phyloP scores from a whole-genome alignment of 805 yeast genomes.

The Kuraishia capsulata region DNA sequence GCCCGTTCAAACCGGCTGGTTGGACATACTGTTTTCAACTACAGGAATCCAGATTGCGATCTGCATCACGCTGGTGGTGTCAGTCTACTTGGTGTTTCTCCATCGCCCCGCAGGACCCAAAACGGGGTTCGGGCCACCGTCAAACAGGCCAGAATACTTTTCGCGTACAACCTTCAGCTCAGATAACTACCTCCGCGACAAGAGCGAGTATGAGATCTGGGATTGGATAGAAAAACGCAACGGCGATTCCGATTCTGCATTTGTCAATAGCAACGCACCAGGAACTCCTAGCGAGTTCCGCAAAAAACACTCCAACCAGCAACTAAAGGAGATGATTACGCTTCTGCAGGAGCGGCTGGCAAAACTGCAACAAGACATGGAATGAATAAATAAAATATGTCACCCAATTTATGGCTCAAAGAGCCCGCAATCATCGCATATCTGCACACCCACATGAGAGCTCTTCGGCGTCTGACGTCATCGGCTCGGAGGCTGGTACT shows the following conservation, averaged over 20 bases:
- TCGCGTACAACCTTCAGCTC: slow-evolving; percentile 25
- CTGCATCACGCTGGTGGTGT: slow-evolving; percentile 6
- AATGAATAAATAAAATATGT: no score
- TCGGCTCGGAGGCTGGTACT: no score
- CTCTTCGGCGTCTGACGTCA: no score
- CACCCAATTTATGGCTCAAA: no score
- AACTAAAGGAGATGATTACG: slow-evolving; percentile 34
- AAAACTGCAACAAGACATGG: slow-evolving; percentile 11
- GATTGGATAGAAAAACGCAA: slow-evolving; percentile 50
- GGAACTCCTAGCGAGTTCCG: slow-evolving; percentile 1
- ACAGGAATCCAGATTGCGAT: slow-evolving; percentile 7
- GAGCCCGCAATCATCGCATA: no score
- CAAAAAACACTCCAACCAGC: slow-evolving; percentile 26
- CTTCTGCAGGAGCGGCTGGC: slow-evolving; percentile 34
- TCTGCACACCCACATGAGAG: no score
- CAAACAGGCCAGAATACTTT: not conserved
- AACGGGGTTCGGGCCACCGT: no score
- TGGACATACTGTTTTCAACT: slow-evolving; percentile 8
- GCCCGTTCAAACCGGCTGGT: slow-evolving; percentile 23
- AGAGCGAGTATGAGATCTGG: slow-evolving; percentile 60
- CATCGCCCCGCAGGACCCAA: slow-evolving; percentile 14
- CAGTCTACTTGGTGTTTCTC: slow-evolving; percentile 4
- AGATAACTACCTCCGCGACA: slow-evolving; percentile 18
- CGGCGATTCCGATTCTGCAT: slow-evolving; percentile 9
- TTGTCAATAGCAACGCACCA: not conserved